phyloP scores from a whole-genome alignment of 208 protist species.

The Herpetomonas tarakana region DNA sequence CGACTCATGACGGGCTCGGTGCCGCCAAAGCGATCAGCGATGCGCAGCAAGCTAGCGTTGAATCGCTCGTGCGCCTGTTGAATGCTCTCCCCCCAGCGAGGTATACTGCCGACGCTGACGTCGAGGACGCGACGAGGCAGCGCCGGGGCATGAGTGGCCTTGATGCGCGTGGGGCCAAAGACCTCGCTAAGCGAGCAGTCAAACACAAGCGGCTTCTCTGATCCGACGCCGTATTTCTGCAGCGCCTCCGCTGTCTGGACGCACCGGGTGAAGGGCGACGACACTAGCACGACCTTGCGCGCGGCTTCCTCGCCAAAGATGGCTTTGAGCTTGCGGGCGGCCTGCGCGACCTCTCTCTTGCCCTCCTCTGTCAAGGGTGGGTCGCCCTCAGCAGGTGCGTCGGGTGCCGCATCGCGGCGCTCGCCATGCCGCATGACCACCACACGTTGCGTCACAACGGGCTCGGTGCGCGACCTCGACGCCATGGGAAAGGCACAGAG shows the following conservation, averaged over 20 bases:
- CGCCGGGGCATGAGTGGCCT: constrained; percentile 19
- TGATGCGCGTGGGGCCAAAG: constrained; percentile 73
- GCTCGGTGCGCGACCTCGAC: too few relatives aligned
- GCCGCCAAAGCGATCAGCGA: constrained; percentile 2
- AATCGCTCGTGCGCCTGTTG: constrained; percentile 34
- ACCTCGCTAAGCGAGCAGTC: constrained; percentile 78
- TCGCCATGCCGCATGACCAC: constrained; percentile 83
- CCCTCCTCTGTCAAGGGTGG: constrained; percentile 67
- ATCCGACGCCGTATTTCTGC: constrained; percentile 46
- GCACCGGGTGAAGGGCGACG: constrained; percentile 67
- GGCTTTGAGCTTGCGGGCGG: constrained; percentile 31
- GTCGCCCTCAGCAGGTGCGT: constrained; percentile 49
- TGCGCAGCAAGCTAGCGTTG: constrained; percentile 28
- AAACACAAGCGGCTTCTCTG: constrained; percentile 18
- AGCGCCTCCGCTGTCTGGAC: constrained; percentile 63
- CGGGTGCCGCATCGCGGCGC: constrained; percentile 51
- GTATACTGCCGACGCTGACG: constrained; percentile 24
- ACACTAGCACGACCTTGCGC: constrained; percentile 32
- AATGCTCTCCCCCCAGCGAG: constrained; percentile 71
- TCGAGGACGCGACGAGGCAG: not conserved
- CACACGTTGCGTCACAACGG: constrained; percentile 32
- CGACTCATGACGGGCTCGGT: not conserved
- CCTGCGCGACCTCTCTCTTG: constrained; percentile 25
- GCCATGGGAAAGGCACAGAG: too few relatives aligned
- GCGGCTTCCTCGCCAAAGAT: constrained; percentile 24